Base-by-base conservation (phyloP, 495 filamentous ascomycete genomes). In the Haplographium delicatum region DNA sequence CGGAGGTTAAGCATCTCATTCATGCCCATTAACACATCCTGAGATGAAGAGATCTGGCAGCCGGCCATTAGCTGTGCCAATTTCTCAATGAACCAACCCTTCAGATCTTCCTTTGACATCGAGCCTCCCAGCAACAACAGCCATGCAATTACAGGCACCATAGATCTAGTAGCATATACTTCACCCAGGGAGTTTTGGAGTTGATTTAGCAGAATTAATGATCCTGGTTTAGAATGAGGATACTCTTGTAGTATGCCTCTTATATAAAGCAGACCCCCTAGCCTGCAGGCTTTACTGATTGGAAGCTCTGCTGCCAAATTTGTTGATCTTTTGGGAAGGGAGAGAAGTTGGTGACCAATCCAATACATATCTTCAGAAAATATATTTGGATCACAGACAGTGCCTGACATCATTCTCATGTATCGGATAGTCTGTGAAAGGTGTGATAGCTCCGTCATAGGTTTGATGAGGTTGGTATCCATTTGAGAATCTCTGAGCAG, bases 191-290 rank as follows among this genome's bases (percentile, higher is more conserved):
- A 19, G 9, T 43, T 15, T 34, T 26, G 34, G 13, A 57, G 41
- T 24, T 53, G 25, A 9, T 20, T 13, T 2, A 57, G 35, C 8
- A 57, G 22, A 26, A 57, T 38, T 4, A 39, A 48, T 22, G 48
- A 13, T 2, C 54, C 54, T 3, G 22, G 30, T 4, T 5, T 30
- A 1, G 54, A 52, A 28, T 52, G 35, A 6, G 54, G 49, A 18
- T 38, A 53, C 23, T 57, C 48, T 25, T 52, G 40, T 5, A 57
- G 19, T 6, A 44, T 38, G 1, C 34, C 44, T 53, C 53, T 57
- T 23, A 57, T 31, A 19, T 48, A 52, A 2, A 57, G 37, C 6
- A 57, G 18, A 2, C 34, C 42, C 4, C 34, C 48, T 5, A 49
- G 6, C 2, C 54, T 42, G 25, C 37, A 42, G 8, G 48, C 49